Evolutionary conservation across 179 eudicot genomes (phyloP).

Genomic region (Spergularia azorica): DNA sequence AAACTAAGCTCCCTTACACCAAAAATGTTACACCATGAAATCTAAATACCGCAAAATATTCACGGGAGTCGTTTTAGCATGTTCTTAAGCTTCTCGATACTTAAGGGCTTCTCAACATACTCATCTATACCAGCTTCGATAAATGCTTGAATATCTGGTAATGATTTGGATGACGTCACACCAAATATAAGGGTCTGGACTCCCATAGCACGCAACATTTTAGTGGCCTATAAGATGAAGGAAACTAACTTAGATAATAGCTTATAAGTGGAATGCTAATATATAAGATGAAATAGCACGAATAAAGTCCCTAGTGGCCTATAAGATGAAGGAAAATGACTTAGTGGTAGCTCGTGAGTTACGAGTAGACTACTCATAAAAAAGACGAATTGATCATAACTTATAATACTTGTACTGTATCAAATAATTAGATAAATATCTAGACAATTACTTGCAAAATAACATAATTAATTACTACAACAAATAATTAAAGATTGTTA

Average conservation of each 20-base stretch:
- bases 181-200: conserved; percentile 46
- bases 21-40: not conserved
- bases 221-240: conserved; percentile 37
- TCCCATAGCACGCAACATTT: conserved; percentile 44
- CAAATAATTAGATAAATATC: too few relatives aligned
- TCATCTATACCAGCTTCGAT: conserved; percentile 47
- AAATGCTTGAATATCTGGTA: conserved; percentile 35
- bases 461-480: too few relatives aligned
- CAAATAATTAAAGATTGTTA: too few relatives aligned
- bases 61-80: conserved; percentile 10
- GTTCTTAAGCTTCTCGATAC: conserved; percentile 10
- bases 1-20: not conserved
- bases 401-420: too few relatives aligned
- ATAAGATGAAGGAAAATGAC: too few relatives aligned
- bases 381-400: too few relatives aligned
- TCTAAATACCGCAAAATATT: not conserved
- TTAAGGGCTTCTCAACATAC: conserved; percentile 41
- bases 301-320: conserved; percentile 37
- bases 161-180: conserved; percentile 27
- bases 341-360: too few relatives aligned
- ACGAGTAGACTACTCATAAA: too few relatives aligned
- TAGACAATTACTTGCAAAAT: too few relatives aligned
- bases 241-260: too few relatives aligned
- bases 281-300: too few relatives aligned
- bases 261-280: too few relatives aligned